phyloP scores from a whole-genome alignment of 2,329 filamentous ascomycete genomes.

The Hypoxylon sp. region DNA sequence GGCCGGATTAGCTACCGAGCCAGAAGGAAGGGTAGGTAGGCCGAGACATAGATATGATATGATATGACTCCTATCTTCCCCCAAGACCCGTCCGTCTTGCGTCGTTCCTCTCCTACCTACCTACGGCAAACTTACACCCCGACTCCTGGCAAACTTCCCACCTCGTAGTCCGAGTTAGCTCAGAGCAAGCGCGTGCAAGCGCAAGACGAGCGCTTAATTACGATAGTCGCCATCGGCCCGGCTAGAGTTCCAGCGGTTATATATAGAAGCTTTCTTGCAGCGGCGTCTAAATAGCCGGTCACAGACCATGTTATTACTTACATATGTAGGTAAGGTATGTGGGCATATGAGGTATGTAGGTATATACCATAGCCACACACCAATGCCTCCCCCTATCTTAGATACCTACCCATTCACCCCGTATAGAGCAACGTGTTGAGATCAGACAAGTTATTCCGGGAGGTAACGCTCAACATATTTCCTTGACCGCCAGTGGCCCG shows the following conservation, averaged over 20 bases:
- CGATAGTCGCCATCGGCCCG: constrained; percentile 10
- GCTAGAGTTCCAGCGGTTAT: constrained; percentile 19
- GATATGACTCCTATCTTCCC: constrained; percentile 9
- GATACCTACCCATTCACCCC: too few species aligned
- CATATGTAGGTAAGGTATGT: neutral
- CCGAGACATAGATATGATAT: constrained; percentile 14
- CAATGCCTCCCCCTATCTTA: constrained; percentile 4
- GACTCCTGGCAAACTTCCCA: neutral
- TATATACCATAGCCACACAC: constrained; percentile 12
- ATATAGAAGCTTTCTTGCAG: constrained; percentile 20
- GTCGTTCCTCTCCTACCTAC: constrained; percentile 1
- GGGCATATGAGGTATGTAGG: neutral
- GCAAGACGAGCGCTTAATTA: constrained; percentile 8
- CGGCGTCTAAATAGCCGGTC: constrained; percentile 14
- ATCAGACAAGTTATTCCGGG: neutral
- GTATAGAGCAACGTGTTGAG: neutral
- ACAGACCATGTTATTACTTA: constrained; percentile 7
- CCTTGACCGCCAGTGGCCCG: neutral
- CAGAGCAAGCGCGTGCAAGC: constrained; percentile 12
- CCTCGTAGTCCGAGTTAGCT: constrained; percentile 8
- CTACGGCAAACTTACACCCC: constrained; percentile 11
- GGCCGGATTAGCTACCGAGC: neutral
- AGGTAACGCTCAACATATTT: neutral
- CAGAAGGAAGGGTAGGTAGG: neutral
- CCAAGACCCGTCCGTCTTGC: constrained; percentile 3